phyloP scores from a whole-genome alignment of 2,329 filamentous ascomycete species.

The Fusarium neocosmosporiellum region DNA sequence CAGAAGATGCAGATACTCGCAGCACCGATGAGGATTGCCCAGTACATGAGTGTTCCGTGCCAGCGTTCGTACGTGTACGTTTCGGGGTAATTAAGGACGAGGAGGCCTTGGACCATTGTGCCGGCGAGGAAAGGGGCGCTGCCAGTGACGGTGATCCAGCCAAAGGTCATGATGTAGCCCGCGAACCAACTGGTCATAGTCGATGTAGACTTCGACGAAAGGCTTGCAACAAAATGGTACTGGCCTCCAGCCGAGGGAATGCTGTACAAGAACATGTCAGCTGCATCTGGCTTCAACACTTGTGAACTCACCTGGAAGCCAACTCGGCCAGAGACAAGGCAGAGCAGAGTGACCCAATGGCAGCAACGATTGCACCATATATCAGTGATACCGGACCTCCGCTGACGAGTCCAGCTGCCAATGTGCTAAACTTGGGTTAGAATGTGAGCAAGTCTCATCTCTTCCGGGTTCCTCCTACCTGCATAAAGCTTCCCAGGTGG shows the following conservation, averaged over 20 bases:
- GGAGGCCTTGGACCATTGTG: constrained; percentile 29
- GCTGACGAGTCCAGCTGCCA: constrained; percentile 24
- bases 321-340: constrained; percentile 35
- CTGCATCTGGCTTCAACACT: background rate
- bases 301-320: constrained; percentile 22
- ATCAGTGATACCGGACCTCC: constrained; percentile 31
- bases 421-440: constrained; percentile 2
- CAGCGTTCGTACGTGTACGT: constrained; percentile 27
- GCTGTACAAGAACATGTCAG: background rate
- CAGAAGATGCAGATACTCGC: constrained; percentile 22
- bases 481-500: constrained; percentile 36
- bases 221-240: constrained; percentile 30
- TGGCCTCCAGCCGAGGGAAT: constrained; percentile 29
- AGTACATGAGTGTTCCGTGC: constrained; percentile 34
- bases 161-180: constrained; percentile 29
- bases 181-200: constrained; percentile 25
- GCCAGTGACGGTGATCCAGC: constrained; percentile 24
- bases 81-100: constrained; percentile 28
- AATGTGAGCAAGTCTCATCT: too few species aligned
- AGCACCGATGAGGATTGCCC: constrained; percentile 11
- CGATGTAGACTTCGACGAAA: background rate
- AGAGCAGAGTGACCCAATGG: constrained; percentile 23
- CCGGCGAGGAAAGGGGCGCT: constrained; percentile 34
- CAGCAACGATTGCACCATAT: constrained; percentile 23
- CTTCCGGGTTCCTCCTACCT: constrained; percentile 1